These are phyloP conservation scores for Colletotrichum magnum DNA, from an alignment of 2,329 filamentous ascomycete species.

Conservation along the genomic window DNA sequence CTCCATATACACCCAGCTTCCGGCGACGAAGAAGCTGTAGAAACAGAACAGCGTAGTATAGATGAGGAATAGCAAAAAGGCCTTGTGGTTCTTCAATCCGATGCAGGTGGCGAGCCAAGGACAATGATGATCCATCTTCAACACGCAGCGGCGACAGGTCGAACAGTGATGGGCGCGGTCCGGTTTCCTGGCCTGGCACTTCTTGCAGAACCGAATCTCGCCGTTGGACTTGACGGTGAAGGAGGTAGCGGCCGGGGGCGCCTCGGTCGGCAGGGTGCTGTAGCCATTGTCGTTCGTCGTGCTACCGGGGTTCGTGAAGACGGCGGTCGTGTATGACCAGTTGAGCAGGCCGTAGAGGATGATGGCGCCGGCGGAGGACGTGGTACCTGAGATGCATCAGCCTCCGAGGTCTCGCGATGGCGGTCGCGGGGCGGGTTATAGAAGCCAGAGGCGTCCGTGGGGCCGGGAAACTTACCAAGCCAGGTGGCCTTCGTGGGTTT, in stretches of 20 bases:
- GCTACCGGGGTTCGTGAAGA: slow-evolving; percentile 90
- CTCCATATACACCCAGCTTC: slow-evolving; percentile 88
- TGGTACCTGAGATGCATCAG: slow-evolving; percentile 58
- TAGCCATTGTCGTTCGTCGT: slow-evolving; percentile 78
- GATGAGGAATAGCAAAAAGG: slow-evolving; percentile 91
- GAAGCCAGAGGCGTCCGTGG: not conserved
- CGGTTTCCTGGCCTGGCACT: slow-evolving; percentile 94
- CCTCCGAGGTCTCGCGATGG: slow-evolving; percentile 32
- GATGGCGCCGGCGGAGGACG: slow-evolving; percentile 75
- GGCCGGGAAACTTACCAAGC: slow-evolving; percentile 64
- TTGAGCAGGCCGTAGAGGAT: slow-evolving; percentile 84
- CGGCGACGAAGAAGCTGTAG: slow-evolving; percentile 82
- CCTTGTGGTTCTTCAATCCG: slow-evolving; percentile 94
- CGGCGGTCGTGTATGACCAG: slow-evolving; percentile 91
- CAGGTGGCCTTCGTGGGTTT: slow-evolving; percentile 65
- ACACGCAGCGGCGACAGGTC: slow-evolving; percentile 90
- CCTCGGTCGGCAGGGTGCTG: slow-evolving; percentile 83
- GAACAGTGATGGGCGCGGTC: slow-evolving; percentile 98
- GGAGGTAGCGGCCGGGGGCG: slow-evolving; percentile 73
- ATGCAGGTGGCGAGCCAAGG: slow-evolving; percentile 98
- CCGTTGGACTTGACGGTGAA: slow-evolving; percentile 95
- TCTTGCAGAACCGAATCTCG: slow-evolving; percentile 93
- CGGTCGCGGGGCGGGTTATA: not conserved
- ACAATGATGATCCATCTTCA: slow-evolving; percentile 99
- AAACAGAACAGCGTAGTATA: slow-evolving; percentile 92